These are phyloP conservation scores for Zymoseptoria ardabiliae DNA, from an alignment of 2,329 filamentous ascomycete species.

Conservation along the genomic window DNA sequence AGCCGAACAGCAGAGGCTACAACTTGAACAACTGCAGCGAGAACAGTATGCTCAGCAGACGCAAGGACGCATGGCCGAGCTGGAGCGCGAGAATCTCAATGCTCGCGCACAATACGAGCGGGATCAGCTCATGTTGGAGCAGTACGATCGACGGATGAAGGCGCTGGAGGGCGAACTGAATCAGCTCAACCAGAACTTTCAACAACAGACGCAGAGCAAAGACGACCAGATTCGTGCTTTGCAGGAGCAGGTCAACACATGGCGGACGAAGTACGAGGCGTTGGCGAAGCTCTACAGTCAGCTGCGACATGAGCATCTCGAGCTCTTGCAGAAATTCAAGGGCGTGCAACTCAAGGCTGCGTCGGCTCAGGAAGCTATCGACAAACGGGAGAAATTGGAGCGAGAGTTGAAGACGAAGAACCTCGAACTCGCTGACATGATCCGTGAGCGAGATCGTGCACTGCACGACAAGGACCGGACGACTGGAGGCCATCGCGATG, in stretches of 20 bases:
- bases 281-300: constrained; percentile 96
- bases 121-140: constrained; percentile 94
- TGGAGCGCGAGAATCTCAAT: constrained; percentile 91
- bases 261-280: constrained; percentile 94
- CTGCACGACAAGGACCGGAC: constrained; percentile 85
- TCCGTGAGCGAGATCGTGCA: constrained; percentile 87
- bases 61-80: constrained; percentile 87
- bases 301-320: constrained; percentile 86
- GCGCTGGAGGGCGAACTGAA: constrained; percentile 79
- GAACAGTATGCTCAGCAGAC: constrained; percentile 92
- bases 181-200: constrained; percentile 74
- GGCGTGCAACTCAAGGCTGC: constrained; percentile 91
- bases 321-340: constrained; percentile 94
- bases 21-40: constrained; percentile 80
- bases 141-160: constrained; percentile 91
- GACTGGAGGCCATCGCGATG: constrained; percentile 81
- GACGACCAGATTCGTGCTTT: constrained; percentile 90
- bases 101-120: constrained; percentile 91
- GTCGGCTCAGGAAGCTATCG: constrained; percentile 93
- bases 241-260: constrained; percentile 96
- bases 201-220: constrained; percentile 78
- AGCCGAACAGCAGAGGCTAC: constrained; percentile 80
- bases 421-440: constrained; percentile 97
- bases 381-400: constrained; percentile 87
- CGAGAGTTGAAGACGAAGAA: constrained; percentile 99